These are phyloP conservation scores for Adansonia madagascariensis DNA, from an alignment of 441 rosid species.

Conservation along the genomic window DNA sequence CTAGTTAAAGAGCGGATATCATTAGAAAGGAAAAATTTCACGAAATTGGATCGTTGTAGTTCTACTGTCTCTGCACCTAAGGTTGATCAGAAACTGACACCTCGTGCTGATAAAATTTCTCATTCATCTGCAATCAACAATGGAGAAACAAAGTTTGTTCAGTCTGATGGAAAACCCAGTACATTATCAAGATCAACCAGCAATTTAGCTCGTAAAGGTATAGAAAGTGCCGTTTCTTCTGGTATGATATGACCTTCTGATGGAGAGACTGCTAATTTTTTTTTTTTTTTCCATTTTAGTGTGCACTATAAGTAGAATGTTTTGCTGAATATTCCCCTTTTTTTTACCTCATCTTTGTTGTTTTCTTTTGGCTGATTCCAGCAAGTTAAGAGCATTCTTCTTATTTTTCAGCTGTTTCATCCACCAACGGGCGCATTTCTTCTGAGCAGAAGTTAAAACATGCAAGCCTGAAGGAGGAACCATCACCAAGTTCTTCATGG, in stretches of 20 bases:
- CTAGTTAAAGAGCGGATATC: constrained; percentile 56
- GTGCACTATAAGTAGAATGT: neutral
- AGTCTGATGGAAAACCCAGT: constrained; percentile 63
- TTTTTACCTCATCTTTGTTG: constrained; percentile 7
- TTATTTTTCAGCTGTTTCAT: constrained; percentile 52
- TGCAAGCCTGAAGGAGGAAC: constrained; percentile 65
- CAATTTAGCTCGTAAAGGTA: constrained; percentile 54
- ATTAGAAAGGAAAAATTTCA: constrained; percentile 50
- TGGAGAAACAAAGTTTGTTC: constrained; percentile 59
- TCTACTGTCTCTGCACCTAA: constrained; percentile 44
- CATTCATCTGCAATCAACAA: constrained; percentile 48
- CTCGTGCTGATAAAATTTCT: constrained; percentile 50
- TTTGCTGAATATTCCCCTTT: neutral
- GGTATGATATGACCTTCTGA: constrained; percentile 52
- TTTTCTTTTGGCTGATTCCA: constrained; percentile 20
- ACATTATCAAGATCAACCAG: constrained; percentile 57
- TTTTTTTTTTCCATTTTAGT: neutral
- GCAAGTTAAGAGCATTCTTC: constrained; percentile 23
- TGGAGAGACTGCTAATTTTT: constrained; percentile 18
- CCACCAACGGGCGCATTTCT: constrained; percentile 40
- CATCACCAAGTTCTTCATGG: constrained; percentile 57
- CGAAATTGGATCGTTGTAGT: constrained; percentile 49
- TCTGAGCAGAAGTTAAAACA: constrained; percentile 57
- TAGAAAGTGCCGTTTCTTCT: constrained; percentile 47
- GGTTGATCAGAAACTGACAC: constrained; percentile 59